Conservation (phyloP, 2,329 filamentous ascomycete genomes). For the Harringtonia aguacate region DNA sequence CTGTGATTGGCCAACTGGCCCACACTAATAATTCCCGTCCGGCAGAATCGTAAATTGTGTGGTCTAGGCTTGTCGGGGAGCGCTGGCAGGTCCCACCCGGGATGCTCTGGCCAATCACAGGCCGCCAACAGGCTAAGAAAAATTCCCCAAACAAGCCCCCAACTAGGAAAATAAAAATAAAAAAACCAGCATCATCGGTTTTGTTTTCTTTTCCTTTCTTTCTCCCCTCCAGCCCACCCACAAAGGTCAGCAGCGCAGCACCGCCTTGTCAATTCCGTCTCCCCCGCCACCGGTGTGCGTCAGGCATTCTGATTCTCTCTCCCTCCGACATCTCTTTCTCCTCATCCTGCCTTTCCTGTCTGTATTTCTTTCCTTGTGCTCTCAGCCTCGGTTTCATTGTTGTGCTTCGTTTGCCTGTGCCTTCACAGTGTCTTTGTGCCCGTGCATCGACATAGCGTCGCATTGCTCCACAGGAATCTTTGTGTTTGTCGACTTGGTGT, state of each 20-base stretch:
- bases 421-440: not conserved
- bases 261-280: conserved; percentile 31
- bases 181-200: conserved; percentile 14
- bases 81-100: not conserved
- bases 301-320: conserved; percentile 15
- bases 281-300: conserved; percentile 24
- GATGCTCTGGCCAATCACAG: not conserved
- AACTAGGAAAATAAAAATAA: conserved; percentile 10
- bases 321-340: not conserved
- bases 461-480: too few relatives aligned
- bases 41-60: not conserved
- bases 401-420: not conserved
- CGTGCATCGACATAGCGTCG: too few relatives aligned
- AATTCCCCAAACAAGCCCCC: conserved; percentile 4
- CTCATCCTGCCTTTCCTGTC: not conserved
- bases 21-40: not conserved
- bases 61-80: not conserved
- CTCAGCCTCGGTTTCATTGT: not conserved
- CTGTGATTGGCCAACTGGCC: not conserved
- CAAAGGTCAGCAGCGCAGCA: conserved; percentile 21
- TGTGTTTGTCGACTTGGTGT: not conserved
- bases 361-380: not conserved
- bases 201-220: conserved; percentile 5
- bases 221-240: conserved; percentile 12
- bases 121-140: not conserved